Evolutionary conservation across 1,139 yeast species (phyloP), one percentile per base, ranked within the genome.

Genomic region (Wickerhamomyces sp.): DNA sequence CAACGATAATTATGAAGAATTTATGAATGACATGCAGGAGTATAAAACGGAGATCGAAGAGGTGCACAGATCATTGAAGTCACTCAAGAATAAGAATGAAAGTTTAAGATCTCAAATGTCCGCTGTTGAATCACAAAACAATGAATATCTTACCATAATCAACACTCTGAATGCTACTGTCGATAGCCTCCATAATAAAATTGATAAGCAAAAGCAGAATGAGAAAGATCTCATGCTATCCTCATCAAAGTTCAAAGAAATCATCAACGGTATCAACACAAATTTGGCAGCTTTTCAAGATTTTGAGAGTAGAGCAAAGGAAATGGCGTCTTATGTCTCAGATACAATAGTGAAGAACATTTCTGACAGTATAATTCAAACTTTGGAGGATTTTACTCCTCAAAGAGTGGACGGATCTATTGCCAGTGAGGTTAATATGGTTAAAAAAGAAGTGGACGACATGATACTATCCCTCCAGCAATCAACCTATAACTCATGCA

Each of bases 1-100:
- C 54, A 79, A 78, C 41, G 72, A 67, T 8, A 81, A 81, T 56
- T 81, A 81, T 55, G 72, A 73, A 42, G 73, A 71, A 34, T 52
- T 82, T 34, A 68, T 75, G 47, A 68, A 67, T 45, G 74, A 72
- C 44, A 60, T 71, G 23, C 76, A 73, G 48, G 73, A 68, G 46
- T 65, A 67, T 41, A 72, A 69, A 41, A 71, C 71, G 7, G 78
- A 75, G 51, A 62, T 72, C 8, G 68, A 67, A 34, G 80, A 76
- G 50, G 58, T 64, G 15, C 60, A 65, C 43, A 55, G 75, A 41
- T 61, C 61, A 13, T 63, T 64, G 14, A 73, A 69, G 29, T 57
- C 61, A 7, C 46, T 71, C 32, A 58, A 56, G 31, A 59, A 62
- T 34, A 72, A 72, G 48, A 64, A 66, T 45, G 55, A 47, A 46